These are phyloP conservation scores for Ensete ventricosum DNA, from an alignment of 176 grass and related monocot genomes.

Conservation along the genomic window DNA sequence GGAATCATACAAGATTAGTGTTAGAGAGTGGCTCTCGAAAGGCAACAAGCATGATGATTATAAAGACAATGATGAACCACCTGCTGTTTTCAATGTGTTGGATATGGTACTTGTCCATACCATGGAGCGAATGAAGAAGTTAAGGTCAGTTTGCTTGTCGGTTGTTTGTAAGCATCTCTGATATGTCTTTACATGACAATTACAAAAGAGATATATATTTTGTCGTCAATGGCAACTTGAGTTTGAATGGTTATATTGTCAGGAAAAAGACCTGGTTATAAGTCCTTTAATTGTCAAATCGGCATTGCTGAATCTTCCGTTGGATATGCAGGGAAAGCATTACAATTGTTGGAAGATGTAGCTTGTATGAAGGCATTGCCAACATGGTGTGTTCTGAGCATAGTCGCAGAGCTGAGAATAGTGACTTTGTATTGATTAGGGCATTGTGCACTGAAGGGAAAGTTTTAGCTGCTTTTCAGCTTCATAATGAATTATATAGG, in stretches of 20 bases:
- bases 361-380: conserved; percentile 20
- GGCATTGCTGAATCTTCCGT: neutral
- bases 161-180: too few species aligned
- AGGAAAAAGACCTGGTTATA: neutral
- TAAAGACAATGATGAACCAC: conserved; percentile 19
- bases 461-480: conserved; percentile 23
- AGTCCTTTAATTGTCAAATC: neutral
- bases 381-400: conserved; percentile 26
- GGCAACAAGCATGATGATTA: conserved; percentile 4
- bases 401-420: conserved; percentile 14
- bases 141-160: conserved; percentile 26
- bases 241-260: too few species aligned
- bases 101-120: conserved; percentile 33
- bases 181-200: too few species aligned
- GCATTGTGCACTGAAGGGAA: conserved; percentile 32
- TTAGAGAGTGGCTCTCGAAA: conserved; percentile 3
- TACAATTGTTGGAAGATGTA: conserved; percentile 32
- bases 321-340: conserved; percentile 43
- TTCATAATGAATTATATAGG: conserved; percentile 25
- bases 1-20: conserved; percentile 22
- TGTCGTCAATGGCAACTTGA: too few species aligned
- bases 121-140: conserved; percentile 43
- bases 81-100: conserved; percentile 47
- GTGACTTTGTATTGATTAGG: conserved; percentile 40
- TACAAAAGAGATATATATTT: too few species aligned